These are phyloP conservation scores for Raddia guianensis DNA, from an alignment of 176 grass and related monocot genomes.

Conservation along the genomic window DNA sequence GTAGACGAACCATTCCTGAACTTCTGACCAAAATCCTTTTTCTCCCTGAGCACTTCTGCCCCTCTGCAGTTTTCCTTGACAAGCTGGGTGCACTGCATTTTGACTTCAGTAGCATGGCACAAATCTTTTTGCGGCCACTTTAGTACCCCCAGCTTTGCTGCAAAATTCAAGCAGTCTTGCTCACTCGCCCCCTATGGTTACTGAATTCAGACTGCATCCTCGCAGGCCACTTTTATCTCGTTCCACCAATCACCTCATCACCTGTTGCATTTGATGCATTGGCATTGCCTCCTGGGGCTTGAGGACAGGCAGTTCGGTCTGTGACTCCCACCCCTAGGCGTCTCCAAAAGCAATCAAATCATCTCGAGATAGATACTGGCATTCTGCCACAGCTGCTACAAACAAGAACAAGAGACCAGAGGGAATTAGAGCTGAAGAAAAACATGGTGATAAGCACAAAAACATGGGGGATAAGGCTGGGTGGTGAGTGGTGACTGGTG, in stretches of 20 bases:
- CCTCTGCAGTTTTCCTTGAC: slow-evolving; percentile 29
- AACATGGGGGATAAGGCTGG: slow-evolving; percentile 43
- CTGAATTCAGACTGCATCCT: slow-evolving; percentile 7
- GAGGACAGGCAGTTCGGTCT: background rate
- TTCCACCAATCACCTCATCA: background rate
- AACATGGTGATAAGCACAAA: background rate
- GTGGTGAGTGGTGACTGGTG: background rate
- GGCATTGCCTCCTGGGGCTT: slow-evolving; percentile 8
- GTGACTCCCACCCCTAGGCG: background rate
- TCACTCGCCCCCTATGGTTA: background rate
- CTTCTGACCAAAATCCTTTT: slow-evolving; percentile 34
- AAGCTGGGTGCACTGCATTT: slow-evolving; percentile 21
- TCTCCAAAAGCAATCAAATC: slow-evolving; percentile 1
- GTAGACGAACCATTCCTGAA: slow-evolving; percentile 5
- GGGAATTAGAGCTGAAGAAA: background rate
- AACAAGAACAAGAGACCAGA: slow-evolving; percentile 4
- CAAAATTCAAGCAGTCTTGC: slow-evolving; percentile 23
- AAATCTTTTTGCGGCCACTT: slow-evolving; percentile 30
- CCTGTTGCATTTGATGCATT: background rate
- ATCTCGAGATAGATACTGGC: background rate
- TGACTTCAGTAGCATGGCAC: slow-evolving; percentile 7
- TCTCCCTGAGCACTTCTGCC: slow-evolving; percentile 28
- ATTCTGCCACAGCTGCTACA: background rate
- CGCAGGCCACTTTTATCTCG: slow-evolving; percentile 3
- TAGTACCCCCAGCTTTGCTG: slow-evolving; percentile 12